A percentile compares a stretch with the other conserved stretches of the same genome.
Evolutionary conservation across 805 yeast genomes (phyloP).

Genomic region (Candida sakaeoensis): DNA sequence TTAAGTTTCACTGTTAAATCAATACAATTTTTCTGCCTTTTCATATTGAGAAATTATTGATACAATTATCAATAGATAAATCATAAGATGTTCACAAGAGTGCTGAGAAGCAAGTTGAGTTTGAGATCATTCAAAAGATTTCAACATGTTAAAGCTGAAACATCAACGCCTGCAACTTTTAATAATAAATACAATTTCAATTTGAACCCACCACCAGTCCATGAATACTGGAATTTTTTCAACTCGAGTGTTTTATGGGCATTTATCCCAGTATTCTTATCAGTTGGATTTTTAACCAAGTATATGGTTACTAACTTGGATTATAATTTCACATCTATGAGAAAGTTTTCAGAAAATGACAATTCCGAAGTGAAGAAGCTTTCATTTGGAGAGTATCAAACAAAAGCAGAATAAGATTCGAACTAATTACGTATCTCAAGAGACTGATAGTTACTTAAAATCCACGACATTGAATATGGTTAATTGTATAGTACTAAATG

Average conservation of each 20-base stretch:
- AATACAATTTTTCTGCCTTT: background rate
- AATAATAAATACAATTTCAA: slow-evolving; percentile 41
- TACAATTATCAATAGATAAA: background rate
- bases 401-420: slow-evolving; percentile 1
- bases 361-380: slow-evolving; percentile 36
- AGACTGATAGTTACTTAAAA: too few species aligned
- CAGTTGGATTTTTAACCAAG: slow-evolving; percentile 33
- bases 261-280: slow-evolving; percentile 34
- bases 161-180: slow-evolving; percentile 30
- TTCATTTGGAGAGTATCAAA: slow-evolving; percentile 37
- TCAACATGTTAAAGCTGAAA: slow-evolving; percentile 18
- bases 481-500: too few species aligned
- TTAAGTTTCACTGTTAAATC: background rate
- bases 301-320: slow-evolving; percentile 21
- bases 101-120: slow-evolving; percentile 13
- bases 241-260: slow-evolving; percentile 35
- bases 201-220: slow-evolving; percentile 43
- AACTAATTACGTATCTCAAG: background rate
- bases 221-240: slow-evolving; percentile 41
- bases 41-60: background rate
- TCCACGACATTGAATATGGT: too few species aligned
- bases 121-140: slow-evolving; percentile 24
- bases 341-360: slow-evolving; percentile 31
- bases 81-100: slow-evolving; percentile 24
- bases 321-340: slow-evolving; percentile 4